phyloP scores from a whole-genome alignment of 2,329 filamentous ascomycete genomes.

The Cercospora beticola region DNA sequence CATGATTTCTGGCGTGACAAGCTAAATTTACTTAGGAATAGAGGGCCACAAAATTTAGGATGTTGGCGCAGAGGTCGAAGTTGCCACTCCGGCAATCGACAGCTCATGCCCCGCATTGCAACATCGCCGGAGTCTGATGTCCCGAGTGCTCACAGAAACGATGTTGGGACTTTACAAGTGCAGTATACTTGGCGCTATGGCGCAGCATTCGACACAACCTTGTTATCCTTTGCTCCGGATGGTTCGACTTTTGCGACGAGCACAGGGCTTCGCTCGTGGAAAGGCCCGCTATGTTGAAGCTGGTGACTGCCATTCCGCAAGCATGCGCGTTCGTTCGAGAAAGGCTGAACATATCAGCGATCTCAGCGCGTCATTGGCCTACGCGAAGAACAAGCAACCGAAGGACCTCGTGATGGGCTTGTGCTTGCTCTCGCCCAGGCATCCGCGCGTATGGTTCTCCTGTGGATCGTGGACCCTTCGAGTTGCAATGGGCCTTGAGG shows the following conservation, averaged over 20 bases:
- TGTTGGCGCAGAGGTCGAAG: background rate
- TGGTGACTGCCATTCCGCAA: background rate
- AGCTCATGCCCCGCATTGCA: constrained; percentile 3
- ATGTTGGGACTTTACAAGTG: background rate
- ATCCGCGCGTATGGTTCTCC: background rate
- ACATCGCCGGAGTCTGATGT: background rate
- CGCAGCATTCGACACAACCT: background rate
- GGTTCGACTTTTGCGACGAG: background rate
- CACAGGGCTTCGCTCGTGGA: background rate
- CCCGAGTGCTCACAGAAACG: background rate
- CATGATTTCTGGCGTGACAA: constrained; percentile 30
- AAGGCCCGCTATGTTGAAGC: background rate
- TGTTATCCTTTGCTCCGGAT: background rate
- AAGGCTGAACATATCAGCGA: background rate
- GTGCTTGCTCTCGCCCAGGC: background rate
- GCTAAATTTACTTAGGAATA: background rate
- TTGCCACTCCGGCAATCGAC: background rate
- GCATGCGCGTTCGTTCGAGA: background rate
- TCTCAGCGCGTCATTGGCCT: background rate
- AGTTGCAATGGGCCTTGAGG: background rate
- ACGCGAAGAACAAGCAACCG: background rate
- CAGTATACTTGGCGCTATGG: background rate
- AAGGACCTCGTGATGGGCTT: background rate
- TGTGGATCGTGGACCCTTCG: background rate
- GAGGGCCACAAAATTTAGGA: background rate